These are phyloP conservation scores for Candida morakotiae DNA, from an alignment of 805 yeast species.

Conservation along the genomic window DNA sequence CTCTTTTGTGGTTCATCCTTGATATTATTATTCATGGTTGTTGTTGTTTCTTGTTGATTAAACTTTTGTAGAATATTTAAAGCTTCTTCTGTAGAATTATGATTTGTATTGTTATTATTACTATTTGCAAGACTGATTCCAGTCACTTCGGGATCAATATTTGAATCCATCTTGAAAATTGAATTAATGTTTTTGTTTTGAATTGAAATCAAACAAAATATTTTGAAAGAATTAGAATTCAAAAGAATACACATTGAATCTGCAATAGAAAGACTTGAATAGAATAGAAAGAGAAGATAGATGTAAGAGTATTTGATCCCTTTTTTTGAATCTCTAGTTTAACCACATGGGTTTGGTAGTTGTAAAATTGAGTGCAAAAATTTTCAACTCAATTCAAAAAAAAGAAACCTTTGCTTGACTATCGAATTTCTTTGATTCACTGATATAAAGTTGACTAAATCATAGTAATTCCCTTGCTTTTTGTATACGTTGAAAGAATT, in stretches of 20 bases:
- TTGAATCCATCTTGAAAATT: constrained; percentile 6
- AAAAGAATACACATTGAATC: background rate
- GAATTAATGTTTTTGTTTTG: background rate
- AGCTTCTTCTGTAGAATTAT: background rate
- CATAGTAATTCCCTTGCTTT: too few relatives aligned
- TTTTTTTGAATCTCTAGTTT: too few relatives aligned
- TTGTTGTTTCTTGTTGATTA: background rate
- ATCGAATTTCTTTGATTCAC: too few relatives aligned
- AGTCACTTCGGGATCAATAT: constrained; percentile 6
- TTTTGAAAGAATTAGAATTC: background rate
- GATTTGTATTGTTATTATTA: background rate
- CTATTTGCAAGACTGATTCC: background rate
- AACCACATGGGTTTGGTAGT: too few relatives aligned
- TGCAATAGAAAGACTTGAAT: background rate
- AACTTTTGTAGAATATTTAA: background rate
- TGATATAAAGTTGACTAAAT: too few relatives aligned
- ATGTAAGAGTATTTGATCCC: too few relatives aligned
- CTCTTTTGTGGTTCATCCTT: background rate
- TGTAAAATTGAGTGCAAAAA: too few relatives aligned
- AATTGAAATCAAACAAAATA: background rate
- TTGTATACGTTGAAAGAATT: too few relatives aligned
- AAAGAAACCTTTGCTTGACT: too few relatives aligned
- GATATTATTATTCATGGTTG: background rate
- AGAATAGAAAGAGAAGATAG: too few relatives aligned
- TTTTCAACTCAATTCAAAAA: too few relatives aligned